phyloP scores from a whole-genome alignment of 768 basidiomycete genomes.

The Floccularia luteovirens region DNA sequence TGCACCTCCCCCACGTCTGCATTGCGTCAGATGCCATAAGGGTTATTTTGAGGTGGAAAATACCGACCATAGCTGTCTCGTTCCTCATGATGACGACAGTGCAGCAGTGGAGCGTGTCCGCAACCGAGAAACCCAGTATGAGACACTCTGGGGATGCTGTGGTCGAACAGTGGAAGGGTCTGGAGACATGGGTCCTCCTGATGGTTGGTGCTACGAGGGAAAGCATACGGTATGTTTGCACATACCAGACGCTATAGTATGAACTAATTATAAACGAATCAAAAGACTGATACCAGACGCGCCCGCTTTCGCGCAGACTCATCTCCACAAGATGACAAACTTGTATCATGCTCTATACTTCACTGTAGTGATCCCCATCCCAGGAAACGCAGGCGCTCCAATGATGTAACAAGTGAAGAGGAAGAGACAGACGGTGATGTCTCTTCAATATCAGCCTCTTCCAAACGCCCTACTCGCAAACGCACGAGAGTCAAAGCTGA shows the following conservation, averaged over 20 bases:
- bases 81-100: slow-evolving; percentile 78
- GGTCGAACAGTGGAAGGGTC: slow-evolving; percentile 65
- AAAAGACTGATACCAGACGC: slow-evolving; percentile 65
- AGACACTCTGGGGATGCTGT: slow-evolving; percentile 70
- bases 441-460: too few relatives aligned
- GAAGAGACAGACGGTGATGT: too few relatives aligned
- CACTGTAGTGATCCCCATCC: slow-evolving; percentile 43
- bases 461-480: too few relatives aligned
- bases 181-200: slow-evolving; percentile 77
- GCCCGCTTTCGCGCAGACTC: slow-evolving; percentile 78
- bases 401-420: too few relatives aligned
- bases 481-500: too few relatives aligned
- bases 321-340: slow-evolving; percentile 57
- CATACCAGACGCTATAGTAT: slow-evolving; percentile 6
- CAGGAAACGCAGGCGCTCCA: slow-evolving; percentile 19
- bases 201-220: slow-evolving; percentile 85
- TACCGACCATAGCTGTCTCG: slow-evolving; percentile 57
- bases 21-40: slow-evolving; percentile 73
- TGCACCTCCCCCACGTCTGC: slow-evolving; percentile 57
- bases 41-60: slow-evolving; percentile 69
- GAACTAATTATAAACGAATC: slow-evolving; percentile 3
- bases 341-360: slow-evolving; percentile 47
- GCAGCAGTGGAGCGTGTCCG: slow-evolving; percentile 54
- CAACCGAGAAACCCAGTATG: slow-evolving; percentile 23
- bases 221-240: slow-evolving; percentile 58